phyloP scores from a whole-genome alignment of 345 rosid species.

The Eucalyptus viminalis region DNA sequence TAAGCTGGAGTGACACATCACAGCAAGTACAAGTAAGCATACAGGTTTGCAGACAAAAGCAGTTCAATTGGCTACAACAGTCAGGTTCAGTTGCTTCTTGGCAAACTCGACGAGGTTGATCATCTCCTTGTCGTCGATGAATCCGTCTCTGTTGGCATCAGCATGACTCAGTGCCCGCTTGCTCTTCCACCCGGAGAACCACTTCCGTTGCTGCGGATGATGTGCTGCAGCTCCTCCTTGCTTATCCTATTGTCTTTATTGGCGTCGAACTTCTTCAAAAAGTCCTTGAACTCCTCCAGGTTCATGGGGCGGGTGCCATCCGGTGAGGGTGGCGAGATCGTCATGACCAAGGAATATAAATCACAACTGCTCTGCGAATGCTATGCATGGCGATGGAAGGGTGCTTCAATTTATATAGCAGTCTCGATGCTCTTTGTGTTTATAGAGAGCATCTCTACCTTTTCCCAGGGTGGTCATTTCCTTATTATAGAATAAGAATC shows the following conservation, averaged over 20 bases:
- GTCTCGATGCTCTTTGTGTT: neutral
- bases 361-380: neutral
- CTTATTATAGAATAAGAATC: neutral
- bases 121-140: slow-evolving; percentile 1
- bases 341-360: neutral
- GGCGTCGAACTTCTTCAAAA: slow-evolving; percentile 3
- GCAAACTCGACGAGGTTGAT: slow-evolving; percentile 4
- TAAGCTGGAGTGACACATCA: neutral
- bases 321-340: neutral
- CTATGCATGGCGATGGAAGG: neutral
- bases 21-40: neutral
- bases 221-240: slow-evolving; percentile 11
- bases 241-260: slow-evolving; percentile 10
- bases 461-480: neutral
- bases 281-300: slow-evolving; percentile 8
- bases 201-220: neutral
- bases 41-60: neutral
- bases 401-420: neutral
- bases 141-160: slow-evolving; percentile 3
- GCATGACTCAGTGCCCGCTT: neutral
- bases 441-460: neutral
- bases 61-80: neutral
- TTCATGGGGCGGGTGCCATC: neutral
- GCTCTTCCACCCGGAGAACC: neutral
- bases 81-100: neutral